Conservation (phyloP, 768 basidiomycete species). For the Termitomyces sp. region DNA sequence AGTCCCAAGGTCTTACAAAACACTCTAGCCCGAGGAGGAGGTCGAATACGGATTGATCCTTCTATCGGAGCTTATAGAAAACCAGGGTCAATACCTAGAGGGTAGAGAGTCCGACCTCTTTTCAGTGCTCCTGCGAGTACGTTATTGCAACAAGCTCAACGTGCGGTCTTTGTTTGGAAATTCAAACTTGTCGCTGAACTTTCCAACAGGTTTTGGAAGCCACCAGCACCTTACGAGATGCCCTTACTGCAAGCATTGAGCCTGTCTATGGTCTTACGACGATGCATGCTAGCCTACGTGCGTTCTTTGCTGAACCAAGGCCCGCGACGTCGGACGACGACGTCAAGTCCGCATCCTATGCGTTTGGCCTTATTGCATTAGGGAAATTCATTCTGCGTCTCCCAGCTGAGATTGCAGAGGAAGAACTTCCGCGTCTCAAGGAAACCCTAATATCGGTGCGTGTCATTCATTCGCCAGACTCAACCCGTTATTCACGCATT, state of each 20-base stretch:
- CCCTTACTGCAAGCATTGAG: conserved; percentile 64
- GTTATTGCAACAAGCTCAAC: conserved; percentile 67
- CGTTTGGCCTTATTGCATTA: conserved; percentile 79
- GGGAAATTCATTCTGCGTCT: conserved; percentile 80
- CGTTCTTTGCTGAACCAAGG: conserved; percentile 52
- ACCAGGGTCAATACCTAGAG: conserved; percentile 68
- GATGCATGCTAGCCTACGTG: conserved; percentile 65
- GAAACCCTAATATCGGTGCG: conserved; percentile 64
- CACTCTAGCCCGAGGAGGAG: conserved; percentile 49
- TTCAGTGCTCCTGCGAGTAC: conserved; percentile 59
- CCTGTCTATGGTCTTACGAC: conserved; percentile 84
- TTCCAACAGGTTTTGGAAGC: conserved; percentile 68
- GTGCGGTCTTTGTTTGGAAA: conserved; percentile 36
- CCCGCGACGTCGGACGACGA: conserved; percentile 39
- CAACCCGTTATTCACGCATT: neutral
- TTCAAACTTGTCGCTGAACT: neutral
- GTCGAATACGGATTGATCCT: conserved; percentile 78
- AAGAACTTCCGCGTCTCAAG: conserved; percentile 76
- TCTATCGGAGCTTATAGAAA: conserved; percentile 78
- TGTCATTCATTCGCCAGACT: conserved; percentile 5
- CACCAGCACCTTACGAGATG: conserved; percentile 76
- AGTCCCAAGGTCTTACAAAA: neutral
- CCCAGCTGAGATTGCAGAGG: conserved; percentile 80
- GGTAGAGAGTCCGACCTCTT: conserved; percentile 78
- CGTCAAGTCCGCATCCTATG: conserved; percentile 61